phyloP scores from a whole-genome alignment of 2,329 filamentous ascomycete genomes.

The Claviceps arundinis region DNA sequence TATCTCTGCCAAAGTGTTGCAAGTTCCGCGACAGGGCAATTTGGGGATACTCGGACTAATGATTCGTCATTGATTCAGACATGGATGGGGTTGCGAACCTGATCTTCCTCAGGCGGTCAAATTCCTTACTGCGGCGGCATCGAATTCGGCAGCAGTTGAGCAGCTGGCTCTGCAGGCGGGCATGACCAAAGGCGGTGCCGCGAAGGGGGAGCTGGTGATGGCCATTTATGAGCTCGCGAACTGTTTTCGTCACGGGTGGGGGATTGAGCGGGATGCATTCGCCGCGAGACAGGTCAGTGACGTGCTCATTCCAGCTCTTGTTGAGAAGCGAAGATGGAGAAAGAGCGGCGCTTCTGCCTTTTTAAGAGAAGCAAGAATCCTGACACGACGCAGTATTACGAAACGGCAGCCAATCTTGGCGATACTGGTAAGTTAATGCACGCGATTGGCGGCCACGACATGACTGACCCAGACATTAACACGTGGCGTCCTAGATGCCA shows the following conservation, averaged over 20 bases:
- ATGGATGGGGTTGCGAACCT: constrained; percentile 80
- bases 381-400: constrained; percentile 60
- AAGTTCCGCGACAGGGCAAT: background rate
- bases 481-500: constrained; percentile 51
- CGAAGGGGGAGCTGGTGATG: constrained; percentile 90
- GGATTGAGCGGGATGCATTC: constrained; percentile 69
- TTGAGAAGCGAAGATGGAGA: background rate
- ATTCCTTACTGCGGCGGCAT: constrained; percentile 78
- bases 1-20: constrained; percentile 5
- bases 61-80: constrained; percentile 34
- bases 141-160: constrained; percentile 81
- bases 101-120: constrained; percentile 62
- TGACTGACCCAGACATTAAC: background rate
- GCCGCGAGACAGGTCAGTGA: constrained; percentile 59
- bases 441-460: background rate
- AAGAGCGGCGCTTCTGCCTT: constrained; percentile 8
- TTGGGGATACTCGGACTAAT: background rate
- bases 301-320: constrained; percentile 12
- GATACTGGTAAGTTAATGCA: constrained; percentile 52
- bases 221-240: constrained; percentile 93
- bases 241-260: constrained; percentile 91
- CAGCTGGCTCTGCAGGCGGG: constrained; percentile 73
- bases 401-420: constrained; percentile 90
- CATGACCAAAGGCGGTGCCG: constrained; percentile 82
- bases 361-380: constrained; percentile 10